These are phyloP conservation scores for Microglena sp. DNA, from an alignment of 139 green algal species.

Conservation along the genomic window DNA sequence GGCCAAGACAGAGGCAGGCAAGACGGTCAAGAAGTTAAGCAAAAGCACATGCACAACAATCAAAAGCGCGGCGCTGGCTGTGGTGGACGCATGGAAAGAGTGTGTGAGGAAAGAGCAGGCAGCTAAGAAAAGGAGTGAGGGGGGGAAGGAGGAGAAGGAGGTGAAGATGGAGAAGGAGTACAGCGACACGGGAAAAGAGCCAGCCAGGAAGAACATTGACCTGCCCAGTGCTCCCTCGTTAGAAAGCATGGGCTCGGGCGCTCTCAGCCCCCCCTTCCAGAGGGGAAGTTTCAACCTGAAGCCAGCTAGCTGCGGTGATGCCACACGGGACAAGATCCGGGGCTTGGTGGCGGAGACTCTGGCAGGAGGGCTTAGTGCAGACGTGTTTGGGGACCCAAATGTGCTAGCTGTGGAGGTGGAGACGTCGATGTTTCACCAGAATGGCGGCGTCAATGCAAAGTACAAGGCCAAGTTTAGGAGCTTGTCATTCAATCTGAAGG, in stretches of 20 bases:
- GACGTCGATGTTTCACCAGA: slow-evolving; percentile 33
- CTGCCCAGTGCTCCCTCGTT: no score
- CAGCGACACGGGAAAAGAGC: neutral
- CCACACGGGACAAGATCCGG: slow-evolving; percentile 46
- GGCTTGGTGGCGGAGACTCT: slow-evolving; percentile 39
- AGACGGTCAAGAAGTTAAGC: slow-evolving; percentile 57
- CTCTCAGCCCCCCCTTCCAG: no score
- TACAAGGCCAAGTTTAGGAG: slow-evolving; percentile 91
- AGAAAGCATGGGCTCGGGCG: no score
- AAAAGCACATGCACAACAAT: slow-evolving; percentile 50
- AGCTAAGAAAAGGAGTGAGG: slow-evolving; percentile 1
- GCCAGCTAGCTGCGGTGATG: slow-evolving; percentile 40
- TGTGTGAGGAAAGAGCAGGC: slow-evolving; percentile 36
- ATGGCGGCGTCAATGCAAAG: slow-evolving; percentile 43
- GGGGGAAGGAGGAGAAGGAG: slow-evolving; percentile 4
- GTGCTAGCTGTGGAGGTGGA: slow-evolving; percentile 35
- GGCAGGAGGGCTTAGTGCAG: slow-evolving; percentile 6
- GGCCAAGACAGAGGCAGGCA: slow-evolving; percentile 62
- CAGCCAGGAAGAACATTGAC: neutral
- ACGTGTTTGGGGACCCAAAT: neutral
- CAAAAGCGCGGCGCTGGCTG: slow-evolving; percentile 33
- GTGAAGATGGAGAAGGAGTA: neutral
- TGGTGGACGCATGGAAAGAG: slow-evolving; percentile 67
- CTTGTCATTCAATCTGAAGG: slow-evolving; percentile 94
- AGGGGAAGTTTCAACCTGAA: neutral